phyloP scores from a whole-genome alignment of 768 basidiomycete species.

The Hydnum rufescens region DNA sequence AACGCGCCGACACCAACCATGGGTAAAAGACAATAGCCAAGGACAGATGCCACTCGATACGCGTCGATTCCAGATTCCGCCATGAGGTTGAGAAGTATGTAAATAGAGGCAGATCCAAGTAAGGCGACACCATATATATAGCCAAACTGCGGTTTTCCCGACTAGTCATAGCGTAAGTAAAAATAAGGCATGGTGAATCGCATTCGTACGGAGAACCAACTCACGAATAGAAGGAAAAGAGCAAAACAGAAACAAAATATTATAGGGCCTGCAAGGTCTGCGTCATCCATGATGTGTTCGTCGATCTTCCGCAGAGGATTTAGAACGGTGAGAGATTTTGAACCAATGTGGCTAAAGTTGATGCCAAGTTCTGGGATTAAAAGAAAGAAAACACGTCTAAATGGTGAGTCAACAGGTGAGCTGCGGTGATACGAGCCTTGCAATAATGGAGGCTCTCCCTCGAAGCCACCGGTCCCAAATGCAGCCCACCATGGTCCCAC shows the following conservation, averaged over 20 bases:
- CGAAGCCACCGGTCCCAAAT: constrained; percentile 86
- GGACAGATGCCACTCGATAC: constrained; percentile 82
- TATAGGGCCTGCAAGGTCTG: constrained; percentile 89
- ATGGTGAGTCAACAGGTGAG: not conserved
- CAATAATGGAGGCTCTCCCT: constrained; percentile 87
- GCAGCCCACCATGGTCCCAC: constrained; percentile 84
- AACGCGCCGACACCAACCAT: constrained; percentile 89
- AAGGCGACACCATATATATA: constrained; percentile 97
- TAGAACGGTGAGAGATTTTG: constrained; percentile 85
- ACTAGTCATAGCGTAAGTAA: constrained; percentile 28
- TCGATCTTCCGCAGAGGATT: constrained; percentile 75
- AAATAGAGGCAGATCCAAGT: constrained; percentile 82
- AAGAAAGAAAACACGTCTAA: not conserved
- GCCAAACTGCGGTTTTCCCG: constrained; percentile 94
- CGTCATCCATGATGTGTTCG: constrained; percentile 96
- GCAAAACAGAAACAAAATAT: constrained; percentile 93
- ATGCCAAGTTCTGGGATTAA: constrained; percentile 67
- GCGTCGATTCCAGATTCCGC: constrained; percentile 87
- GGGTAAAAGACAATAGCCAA: constrained; percentile 90
- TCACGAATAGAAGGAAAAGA: constrained; percentile 73
- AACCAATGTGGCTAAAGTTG: constrained; percentile 89
- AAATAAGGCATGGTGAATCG: not conserved
- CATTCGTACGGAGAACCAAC: constrained; percentile 17
- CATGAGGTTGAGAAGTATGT: constrained; percentile 93
- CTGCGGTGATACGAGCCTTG: constrained; percentile 42